Evolutionary conservation across 2,329 filamentous ascomycete species (phyloP).

Genomic region (Xylariaceae sp.): DNA sequence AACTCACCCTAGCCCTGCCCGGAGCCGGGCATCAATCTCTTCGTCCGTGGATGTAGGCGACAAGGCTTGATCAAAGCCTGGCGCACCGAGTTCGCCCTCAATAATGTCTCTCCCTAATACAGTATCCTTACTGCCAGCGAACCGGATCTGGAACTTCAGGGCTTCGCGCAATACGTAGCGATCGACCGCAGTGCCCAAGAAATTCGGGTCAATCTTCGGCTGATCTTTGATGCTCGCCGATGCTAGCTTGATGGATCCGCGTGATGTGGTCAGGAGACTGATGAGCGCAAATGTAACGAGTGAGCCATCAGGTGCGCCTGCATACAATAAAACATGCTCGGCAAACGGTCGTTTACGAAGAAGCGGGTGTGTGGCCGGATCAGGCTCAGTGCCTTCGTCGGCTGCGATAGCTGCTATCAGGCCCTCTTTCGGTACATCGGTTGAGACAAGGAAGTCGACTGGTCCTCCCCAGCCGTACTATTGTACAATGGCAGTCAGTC

Average conservation of each 20-base stretch:
- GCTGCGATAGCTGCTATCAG: conserved; percentile 32
- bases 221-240: conserved; percentile 14
- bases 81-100: conserved; percentile 21
- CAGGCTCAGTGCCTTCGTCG: conserved; percentile 33
- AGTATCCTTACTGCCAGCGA: conserved; percentile 18
- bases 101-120: conserved; percentile 27
- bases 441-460: conserved; percentile 36
- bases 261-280: conserved; percentile 26
- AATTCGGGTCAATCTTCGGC: conserved; percentile 31
- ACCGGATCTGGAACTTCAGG: conserved; percentile 23
- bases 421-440: conserved; percentile 25
- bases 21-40: conserved; percentile 15
- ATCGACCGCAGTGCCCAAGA: conserved; percentile 30
- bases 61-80: conserved; percentile 16
- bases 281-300: conserved; percentile 17
- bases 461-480: conserved; percentile 37
- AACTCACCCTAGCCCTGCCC: conserved; percentile 12
- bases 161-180: conserved; percentile 29
- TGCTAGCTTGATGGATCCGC: conserved; percentile 25
- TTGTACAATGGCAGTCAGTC: too few species aligned
- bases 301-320: conserved; percentile 11
- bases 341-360: conserved; percentile 21
- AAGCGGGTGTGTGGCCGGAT: conserved; percentile 32
- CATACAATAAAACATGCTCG: conserved; percentile 15
- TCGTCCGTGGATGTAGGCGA: conserved; percentile 12